These are phyloP conservation scores for Jatropha multifida DNA, from an alignment of 441 rosid species.

Conservation along the genomic window DNA sequence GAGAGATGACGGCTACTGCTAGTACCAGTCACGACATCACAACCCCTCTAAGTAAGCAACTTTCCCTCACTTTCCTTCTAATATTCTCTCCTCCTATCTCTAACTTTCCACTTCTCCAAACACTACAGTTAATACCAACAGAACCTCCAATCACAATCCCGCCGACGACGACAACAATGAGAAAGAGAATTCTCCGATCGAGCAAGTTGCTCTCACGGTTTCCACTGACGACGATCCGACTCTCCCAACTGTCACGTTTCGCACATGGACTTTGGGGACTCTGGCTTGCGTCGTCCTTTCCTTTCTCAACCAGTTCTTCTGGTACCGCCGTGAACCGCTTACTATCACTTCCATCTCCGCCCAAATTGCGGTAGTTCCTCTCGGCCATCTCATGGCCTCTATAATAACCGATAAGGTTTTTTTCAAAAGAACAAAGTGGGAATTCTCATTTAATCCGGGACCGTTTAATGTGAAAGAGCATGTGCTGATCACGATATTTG, in stretches of 20 bases:
- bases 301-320: conserved; percentile 89
- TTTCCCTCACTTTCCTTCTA: neutral
- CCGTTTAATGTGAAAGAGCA: conserved; percentile 94
- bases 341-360: conserved; percentile 88
- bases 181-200: conserved; percentile 63
- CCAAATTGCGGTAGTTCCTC: conserved; percentile 84
- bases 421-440: conserved; percentile 58
- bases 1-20: neutral
- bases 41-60: conserved; percentile 44
- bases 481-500: conserved; percentile 86
- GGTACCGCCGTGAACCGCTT: conserved; percentile 88
- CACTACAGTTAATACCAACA: conserved; percentile 27
- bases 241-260: conserved; percentile 69
- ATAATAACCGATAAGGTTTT: conserved; percentile 51
- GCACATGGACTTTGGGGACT: conserved; percentile 81
- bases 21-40: conserved; percentile 20
- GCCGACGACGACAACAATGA: conserved; percentile 4
- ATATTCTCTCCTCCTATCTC: conserved; percentile 8
- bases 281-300: conserved; percentile 69
- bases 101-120: conserved; percentile 12
- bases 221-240: conserved; percentile 70
- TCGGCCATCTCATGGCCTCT: conserved; percentile 87
- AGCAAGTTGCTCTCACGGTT: conserved; percentile 84
- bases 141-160: conserved; percentile 1
- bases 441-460: conserved; percentile 82